Percentiles rank a stretch among this genome's conserved stretches.
Conservation (phyloP, 768 basidiomycete genomes). For the Agaricus sinodeliciosus region DNA sequence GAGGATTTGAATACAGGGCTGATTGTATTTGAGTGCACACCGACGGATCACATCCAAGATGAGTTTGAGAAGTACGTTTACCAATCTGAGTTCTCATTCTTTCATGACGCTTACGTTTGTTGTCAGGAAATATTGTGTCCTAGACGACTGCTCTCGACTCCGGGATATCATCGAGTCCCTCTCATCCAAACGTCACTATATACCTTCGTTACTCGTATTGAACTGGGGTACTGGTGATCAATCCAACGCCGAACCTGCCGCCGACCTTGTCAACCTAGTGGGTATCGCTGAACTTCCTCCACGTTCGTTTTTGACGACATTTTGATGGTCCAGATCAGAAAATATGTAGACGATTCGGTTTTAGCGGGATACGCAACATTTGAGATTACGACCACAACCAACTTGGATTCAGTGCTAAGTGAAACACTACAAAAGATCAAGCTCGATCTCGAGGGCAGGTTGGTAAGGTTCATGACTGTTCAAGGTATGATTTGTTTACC, state of each 20-base stretch:
- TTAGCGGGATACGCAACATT: slow-evolving; percentile 38
- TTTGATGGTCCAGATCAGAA: slow-evolving; percentile 34
- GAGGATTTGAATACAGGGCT: slow-evolving; percentile 49
- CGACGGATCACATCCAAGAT: slow-evolving; percentile 54
- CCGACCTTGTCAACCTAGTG: slow-evolving; percentile 62
- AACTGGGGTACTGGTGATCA: slow-evolving; percentile 46
- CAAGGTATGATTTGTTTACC: slow-evolving; percentile 29
- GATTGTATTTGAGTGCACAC: slow-evolving; percentile 71
- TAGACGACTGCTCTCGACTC: slow-evolving; percentile 69
- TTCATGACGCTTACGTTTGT: slow-evolving; percentile 1
- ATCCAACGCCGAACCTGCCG: slow-evolving; percentile 19
- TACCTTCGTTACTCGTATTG: slow-evolving; percentile 55
- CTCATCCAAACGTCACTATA: slow-evolving; percentile 49
- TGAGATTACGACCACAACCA: slow-evolving; percentile 41
- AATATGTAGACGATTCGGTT: slow-evolving; percentile 36
- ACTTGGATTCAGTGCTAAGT: slow-evolving; percentile 52
- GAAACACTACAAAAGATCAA: slow-evolving; percentile 31
- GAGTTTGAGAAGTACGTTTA: slow-evolving; percentile 56
- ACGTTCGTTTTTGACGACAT: not conserved
- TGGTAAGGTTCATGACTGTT: slow-evolving; percentile 39
- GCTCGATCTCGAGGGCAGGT: slow-evolving; percentile 53
- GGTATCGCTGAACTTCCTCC: slow-evolving; percentile 10
- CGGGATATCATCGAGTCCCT: slow-evolving; percentile 54
- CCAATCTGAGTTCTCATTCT: not conserved
- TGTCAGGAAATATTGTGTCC: slow-evolving; percentile 56